These are phyloP conservation scores for Talaromyces trachyspermus DNA, from an alignment of 495 filamentous ascomycete species.

Conservation along the genomic window DNA sequence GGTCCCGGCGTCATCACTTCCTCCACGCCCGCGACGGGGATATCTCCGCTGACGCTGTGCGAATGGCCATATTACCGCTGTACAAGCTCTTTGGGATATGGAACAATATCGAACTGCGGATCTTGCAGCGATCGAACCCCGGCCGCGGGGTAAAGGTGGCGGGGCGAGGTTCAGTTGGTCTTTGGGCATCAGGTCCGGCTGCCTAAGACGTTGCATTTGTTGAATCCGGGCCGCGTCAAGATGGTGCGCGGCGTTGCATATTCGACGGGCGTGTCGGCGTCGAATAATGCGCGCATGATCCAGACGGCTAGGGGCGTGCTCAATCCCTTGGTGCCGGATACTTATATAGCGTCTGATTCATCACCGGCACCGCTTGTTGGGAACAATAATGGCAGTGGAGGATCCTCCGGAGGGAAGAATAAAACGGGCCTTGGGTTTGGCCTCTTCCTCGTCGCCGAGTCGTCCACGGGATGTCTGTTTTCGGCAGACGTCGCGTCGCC, in stretches of 20 bases:
- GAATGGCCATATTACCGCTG: constrained; percentile 84
- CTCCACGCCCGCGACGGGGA: constrained; percentile 73
- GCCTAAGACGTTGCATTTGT: constrained; percentile 83
- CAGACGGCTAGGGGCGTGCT: constrained; percentile 79
- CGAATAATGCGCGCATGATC: constrained; percentile 94
- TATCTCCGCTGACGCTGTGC: constrained; percentile 83
- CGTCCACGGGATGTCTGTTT: constrained; percentile 73
- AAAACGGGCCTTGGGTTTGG: constrained; percentile 84
- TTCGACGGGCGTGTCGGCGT: constrained; percentile 77
- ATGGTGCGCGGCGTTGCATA: constrained; percentile 88
- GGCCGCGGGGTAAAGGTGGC: constrained; percentile 67
- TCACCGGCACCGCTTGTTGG: constrained; percentile 65
- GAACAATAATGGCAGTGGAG: too few relatives aligned
- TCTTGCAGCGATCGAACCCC: constrained; percentile 69
- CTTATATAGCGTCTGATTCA: constrained; percentile 75
- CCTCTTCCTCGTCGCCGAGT: constrained; percentile 83
- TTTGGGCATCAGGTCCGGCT: constrained; percentile 89
- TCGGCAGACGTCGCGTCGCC: constrained; percentile 79
- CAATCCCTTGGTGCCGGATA: constrained; percentile 77
- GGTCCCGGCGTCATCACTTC: constrained; percentile 96
- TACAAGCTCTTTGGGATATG: constrained; percentile 86
- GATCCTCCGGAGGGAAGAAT: constrained; percentile 53
- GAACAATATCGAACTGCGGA: constrained; percentile 78
- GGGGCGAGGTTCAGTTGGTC: constrained; percentile 85
- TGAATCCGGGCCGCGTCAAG: constrained; percentile 83